phyloP scores from a whole-genome alignment of 306 rosid species.

The Rosa multiflora region DNA sequence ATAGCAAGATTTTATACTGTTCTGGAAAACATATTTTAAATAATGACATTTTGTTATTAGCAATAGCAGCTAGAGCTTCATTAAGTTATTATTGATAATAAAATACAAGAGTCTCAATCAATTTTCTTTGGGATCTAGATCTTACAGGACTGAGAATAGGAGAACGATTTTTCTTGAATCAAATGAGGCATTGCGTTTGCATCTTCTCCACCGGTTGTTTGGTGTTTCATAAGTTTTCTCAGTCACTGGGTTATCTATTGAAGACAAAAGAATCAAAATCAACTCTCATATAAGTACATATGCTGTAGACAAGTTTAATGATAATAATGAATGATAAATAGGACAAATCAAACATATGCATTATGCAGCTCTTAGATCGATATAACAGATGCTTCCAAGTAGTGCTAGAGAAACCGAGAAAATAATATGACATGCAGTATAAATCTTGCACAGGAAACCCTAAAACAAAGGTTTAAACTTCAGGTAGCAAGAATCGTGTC shows the following conservation, averaged over 20 bases:
- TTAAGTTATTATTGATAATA: not conserved
- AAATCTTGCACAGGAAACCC: conserved; percentile 4
- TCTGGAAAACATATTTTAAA: too few species aligned
- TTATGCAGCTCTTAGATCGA: not conserved
- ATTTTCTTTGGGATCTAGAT: conserved; percentile 20
- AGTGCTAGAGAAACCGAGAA: not conserved
- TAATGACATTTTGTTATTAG: not conserved
- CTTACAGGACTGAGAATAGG: conserved; percentile 89
- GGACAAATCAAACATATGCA: not conserved
- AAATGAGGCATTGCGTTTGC: conserved; percentile 72
- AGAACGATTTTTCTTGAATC: conserved; percentile 86
- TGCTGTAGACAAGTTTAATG: conserved; percentile 3
- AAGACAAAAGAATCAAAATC: conserved; percentile 24
- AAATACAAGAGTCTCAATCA: not conserved
- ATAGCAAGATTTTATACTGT: not conserved
- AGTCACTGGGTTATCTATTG: conserved; percentile 59
- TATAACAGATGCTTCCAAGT: conserved; percentile 13
- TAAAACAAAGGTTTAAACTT: conserved; percentile 2
- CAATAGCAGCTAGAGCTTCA: not conserved
- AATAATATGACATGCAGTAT: not conserved
- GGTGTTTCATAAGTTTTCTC: conserved; percentile 74
- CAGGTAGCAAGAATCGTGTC: not conserved
- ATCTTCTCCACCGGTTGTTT: conserved; percentile 76
- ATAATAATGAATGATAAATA: not conserved
- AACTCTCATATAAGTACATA: conserved; percentile 14